Evolutionary conservation across 805 yeast species (phyloP).

Genomic region (Yarrowia sp.): DNA sequence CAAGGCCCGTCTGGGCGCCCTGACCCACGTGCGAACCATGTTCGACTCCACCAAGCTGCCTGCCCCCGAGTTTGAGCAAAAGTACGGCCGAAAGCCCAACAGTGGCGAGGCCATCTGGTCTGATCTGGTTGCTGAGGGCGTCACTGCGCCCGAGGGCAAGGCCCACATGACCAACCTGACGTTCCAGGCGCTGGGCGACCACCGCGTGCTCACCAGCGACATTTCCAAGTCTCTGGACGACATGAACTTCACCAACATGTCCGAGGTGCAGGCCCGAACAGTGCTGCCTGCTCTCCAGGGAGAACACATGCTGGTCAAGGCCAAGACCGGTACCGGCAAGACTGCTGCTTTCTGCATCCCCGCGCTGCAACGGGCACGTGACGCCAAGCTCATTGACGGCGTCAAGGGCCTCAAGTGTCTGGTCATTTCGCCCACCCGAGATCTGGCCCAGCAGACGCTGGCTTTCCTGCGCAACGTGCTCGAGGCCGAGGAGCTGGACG

Average conservation of each 20-base stretch:
- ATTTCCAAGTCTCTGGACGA: conserved; percentile 13
- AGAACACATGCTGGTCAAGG: conserved; percentile 79
- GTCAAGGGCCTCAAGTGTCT: conserved; percentile 61
- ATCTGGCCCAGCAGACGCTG: conserved; percentile 82
- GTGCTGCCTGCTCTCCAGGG: conserved; percentile 74
- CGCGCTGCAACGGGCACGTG: conserved; percentile 63
- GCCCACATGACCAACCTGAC: conserved; percentile 31
- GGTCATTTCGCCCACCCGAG: conserved; percentile 88
- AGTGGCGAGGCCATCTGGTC: conserved; percentile 28
- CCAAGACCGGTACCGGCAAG: conserved; percentile 96
- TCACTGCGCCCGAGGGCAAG: conserved; percentile 30
- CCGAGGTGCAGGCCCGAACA: conserved; percentile 52
- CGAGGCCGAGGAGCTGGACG: conserved; percentile 48
- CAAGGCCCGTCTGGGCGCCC: background rate
- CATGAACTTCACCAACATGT: conserved; percentile 46
- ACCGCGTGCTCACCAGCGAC: conserved; percentile 19
- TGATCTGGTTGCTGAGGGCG: conserved; percentile 26
- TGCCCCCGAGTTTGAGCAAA: conserved; percentile 17
- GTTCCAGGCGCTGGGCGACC: conserved; percentile 25
- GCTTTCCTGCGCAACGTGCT: conserved; percentile 63
- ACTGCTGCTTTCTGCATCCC: conserved; percentile 90
- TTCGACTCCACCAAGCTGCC: conserved; percentile 29
- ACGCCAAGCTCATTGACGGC: conserved; percentile 48
- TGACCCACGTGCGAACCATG: conserved; percentile 25
- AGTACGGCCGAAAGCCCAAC: conserved; percentile 22